Base-by-base conservation (phyloP, 495 filamentous ascomycete species). In the Aspergillus nanangensis region DNA sequence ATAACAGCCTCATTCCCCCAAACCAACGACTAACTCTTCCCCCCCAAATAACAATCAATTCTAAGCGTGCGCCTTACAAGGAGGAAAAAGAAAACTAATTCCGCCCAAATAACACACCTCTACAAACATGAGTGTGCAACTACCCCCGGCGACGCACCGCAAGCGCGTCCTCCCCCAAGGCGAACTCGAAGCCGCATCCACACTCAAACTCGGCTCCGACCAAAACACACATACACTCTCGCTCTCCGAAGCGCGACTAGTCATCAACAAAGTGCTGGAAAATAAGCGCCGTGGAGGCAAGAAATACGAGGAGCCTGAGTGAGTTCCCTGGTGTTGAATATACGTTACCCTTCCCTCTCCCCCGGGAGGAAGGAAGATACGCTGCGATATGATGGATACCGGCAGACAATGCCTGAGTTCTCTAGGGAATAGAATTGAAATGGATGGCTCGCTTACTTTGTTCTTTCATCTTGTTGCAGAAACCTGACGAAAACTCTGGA, bases 121-220 rank as follows among this genome's bases (percentile, higher is more conserved):
- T n/a, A n/a, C n/a, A n/a, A n/a, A n/a, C n/a, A 71, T 71, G 67
- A 69, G 57, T 53, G 49, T 69, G 29, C 60, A 65, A 58, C 59
- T 74, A 2, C 70, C 69, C 48, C 62, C 71, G 0, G 68, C 81
- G 8, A 87, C 84, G 8, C 78, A 88, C 53, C 87, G 88, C 57
- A 70, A 82, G 39, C 88, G 89, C 59, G 77, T 83, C 44, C 63
- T 80, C 14, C 78, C 86, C 8, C 75, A 86, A 41, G 88, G 86
- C 58, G 87, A 95, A 56, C 90, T 96, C 67, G 92, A 96, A 73
- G 90, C 90, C 3, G 79, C 81, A 29, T 76, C 81, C 4, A 81
- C 84, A 27, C 81, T 96, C 44, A 83, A 80, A 56, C 87, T 98
- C 21, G 93, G 93, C 65, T 92, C 96, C 55, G 95, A 97, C 68